phyloP scores from a whole-genome alignment of 108 stramenopile genomes.

The Cylindrotheca closterium region DNA sequence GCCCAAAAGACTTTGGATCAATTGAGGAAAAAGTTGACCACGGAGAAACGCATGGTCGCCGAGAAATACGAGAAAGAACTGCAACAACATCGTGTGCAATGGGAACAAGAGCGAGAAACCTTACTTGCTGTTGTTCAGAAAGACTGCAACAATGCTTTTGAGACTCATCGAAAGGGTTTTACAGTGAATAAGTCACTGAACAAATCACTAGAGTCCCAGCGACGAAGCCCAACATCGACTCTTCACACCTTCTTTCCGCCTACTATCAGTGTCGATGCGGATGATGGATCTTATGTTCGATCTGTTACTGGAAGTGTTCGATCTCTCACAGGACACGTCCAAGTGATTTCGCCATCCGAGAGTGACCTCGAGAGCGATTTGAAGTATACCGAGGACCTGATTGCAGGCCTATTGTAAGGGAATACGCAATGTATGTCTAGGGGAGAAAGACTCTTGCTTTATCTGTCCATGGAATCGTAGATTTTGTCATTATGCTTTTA shows the following conservation, averaged over 20 bases:
- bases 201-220: background rate
- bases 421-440: no score
- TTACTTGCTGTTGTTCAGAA: slow-evolving; percentile 32
- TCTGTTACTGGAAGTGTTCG: no score
- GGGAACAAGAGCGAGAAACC: slow-evolving; percentile 29
- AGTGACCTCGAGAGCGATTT: slow-evolving; percentile 25
- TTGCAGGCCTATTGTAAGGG: slow-evolving; percentile 21
- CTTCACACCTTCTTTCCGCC: background rate
- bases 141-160: slow-evolving; percentile 42
- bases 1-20: slow-evolving; percentile 29
- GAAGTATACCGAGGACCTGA: slow-evolving; percentile 35
- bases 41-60: slow-evolving; percentile 11
- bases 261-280: background rate
- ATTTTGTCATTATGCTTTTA: no score
- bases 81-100: slow-evolving; percentile 12
- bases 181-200: no score
- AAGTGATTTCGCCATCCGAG: background rate
- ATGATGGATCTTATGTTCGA: no score
- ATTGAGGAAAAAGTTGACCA: slow-evolving; percentile 12
- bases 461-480: no score
- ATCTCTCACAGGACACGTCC: no score
- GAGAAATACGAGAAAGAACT: slow-evolving; percentile 23
- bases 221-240: background rate
- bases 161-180: slow-evolving; percentile 4
- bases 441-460: no score